Evolutionary conservation across 768 basidiomycete genomes (phyloP).

Genomic region (Pisolithus orientalis): DNA sequence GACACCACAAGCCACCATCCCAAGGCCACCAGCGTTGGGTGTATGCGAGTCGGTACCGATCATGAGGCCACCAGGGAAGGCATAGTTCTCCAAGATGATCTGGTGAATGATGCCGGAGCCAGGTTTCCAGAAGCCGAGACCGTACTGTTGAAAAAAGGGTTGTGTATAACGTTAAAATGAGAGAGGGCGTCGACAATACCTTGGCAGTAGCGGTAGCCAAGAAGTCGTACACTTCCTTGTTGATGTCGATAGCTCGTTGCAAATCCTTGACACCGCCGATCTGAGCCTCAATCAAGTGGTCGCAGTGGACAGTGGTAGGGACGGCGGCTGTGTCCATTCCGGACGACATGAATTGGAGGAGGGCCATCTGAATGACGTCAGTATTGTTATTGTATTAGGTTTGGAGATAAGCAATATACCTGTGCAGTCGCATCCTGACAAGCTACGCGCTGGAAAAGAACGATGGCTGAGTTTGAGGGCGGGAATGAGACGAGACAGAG

Average conservation of each 20-base stretch:
- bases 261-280: conserved; percentile 91
- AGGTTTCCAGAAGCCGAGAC: conserved; percentile 99
- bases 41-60: conserved; percentile 99
- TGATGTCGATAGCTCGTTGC: conserved; percentile 83
- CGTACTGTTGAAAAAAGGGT: conserved; percentile 51
- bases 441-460: conserved; percentile 59
- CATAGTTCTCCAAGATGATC: conserved; percentile 99
- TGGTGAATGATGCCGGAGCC: conserved; percentile 99
- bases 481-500: not conserved
- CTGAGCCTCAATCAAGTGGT: conserved; percentile 98
- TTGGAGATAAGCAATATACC: conserved; percentile 33
- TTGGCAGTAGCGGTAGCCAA: conserved; percentile 95
- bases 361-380: conserved; percentile 77
- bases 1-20: conserved; percentile 99
- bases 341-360: conserved; percentile 99
- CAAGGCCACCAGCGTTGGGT: conserved; percentile 98
- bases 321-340: conserved; percentile 97
- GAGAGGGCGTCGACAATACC: conserved; percentile 31
- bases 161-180: not conserved
- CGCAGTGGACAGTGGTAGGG: conserved; percentile 98
- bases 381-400: conserved; percentile 9
- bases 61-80: conserved; percentile 98
- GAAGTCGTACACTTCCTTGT: conserved; percentile 99
- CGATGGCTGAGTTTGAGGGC: conserved; percentile 1
- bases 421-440: conserved; percentile 91